Conservation (phyloP, 176 grass and related monocot species). For the Hsuehochloa calcarea region DNA sequence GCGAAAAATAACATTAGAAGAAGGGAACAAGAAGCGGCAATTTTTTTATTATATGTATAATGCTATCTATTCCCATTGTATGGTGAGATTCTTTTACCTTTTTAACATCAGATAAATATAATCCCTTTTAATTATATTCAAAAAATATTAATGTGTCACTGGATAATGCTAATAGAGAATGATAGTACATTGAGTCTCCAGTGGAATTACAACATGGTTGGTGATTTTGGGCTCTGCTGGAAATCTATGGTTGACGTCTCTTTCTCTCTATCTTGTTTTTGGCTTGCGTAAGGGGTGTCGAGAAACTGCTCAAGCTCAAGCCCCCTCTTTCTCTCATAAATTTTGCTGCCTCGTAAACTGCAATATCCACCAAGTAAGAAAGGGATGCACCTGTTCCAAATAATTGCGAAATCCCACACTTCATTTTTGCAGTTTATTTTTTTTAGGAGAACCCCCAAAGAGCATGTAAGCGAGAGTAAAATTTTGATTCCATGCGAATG, state of each 20-base stretch:
- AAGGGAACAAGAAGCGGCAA: background rate
- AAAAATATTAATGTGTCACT: too few relatives aligned
- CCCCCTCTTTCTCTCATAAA: background rate
- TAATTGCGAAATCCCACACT: background rate
- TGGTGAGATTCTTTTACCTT: background rate
- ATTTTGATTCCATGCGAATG: background rate
- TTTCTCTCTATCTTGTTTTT: background rate
- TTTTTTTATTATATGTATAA: too few relatives aligned
- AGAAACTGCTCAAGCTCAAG: constrained; percentile 1
- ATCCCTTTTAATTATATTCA: background rate
- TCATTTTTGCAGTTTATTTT: background rate
- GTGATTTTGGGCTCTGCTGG: background rate
- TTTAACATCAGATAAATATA: background rate
- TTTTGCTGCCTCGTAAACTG: constrained; percentile 2
- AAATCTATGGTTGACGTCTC: background rate
- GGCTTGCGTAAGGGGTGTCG: background rate
- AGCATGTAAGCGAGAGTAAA: background rate
- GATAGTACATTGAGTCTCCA: background rate
- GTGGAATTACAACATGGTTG: too few relatives aligned
- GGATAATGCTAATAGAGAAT: background rate
- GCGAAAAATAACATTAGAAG: background rate
- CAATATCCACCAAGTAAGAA: background rate
- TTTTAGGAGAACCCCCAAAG: background rate
- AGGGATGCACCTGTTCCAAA: background rate
- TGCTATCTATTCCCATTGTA: too few relatives aligned